Conservation (phyloP, 352 stramenopile species). For the Globisporangium uncinulatum region DNA sequence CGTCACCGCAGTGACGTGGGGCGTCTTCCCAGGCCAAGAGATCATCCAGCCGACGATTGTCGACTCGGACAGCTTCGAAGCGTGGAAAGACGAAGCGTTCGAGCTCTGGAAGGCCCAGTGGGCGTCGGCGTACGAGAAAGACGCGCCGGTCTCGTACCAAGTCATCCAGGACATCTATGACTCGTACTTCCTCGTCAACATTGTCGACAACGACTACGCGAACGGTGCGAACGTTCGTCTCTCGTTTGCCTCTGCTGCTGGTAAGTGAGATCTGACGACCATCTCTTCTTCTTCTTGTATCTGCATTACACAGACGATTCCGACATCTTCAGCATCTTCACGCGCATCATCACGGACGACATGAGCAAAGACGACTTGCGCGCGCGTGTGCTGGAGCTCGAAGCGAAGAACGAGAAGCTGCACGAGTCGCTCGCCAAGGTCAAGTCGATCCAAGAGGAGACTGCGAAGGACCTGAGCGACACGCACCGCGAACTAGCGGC, state of each 20-base stretch:
- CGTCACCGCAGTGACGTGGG: constrained; percentile 97
- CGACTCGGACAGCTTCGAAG: constrained; percentile 93
- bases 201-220: constrained; percentile 98
- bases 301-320: constrained; percentile 40
- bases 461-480: constrained; percentile 41
- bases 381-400: constrained; percentile 59
- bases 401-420: constrained; percentile 68
- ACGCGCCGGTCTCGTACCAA: constrained; percentile 36
- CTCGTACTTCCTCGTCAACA: constrained; percentile 96
- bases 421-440: constrained; percentile 69
- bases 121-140: constrained; percentile 93
- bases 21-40: constrained; percentile 93
- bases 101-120: constrained; percentile 96
- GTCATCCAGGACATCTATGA: constrained; percentile 89
- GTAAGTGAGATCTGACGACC: neutral
- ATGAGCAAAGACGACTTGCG: constrained; percentile 78
- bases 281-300: neutral
- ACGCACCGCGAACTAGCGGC: constrained; percentile 39
- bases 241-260: neutral
- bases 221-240: constrained; percentile 27
- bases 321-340: constrained; percentile 83
- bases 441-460: constrained; percentile 55
- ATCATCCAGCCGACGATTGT: constrained; percentile 96
- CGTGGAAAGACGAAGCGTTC: constrained; percentile 97
- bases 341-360: constrained; percentile 71